These are phyloP conservation scores for Talaromyces liani DNA, from an alignment of 495 filamentous ascomycete genomes.

Conservation along the genomic window DNA sequence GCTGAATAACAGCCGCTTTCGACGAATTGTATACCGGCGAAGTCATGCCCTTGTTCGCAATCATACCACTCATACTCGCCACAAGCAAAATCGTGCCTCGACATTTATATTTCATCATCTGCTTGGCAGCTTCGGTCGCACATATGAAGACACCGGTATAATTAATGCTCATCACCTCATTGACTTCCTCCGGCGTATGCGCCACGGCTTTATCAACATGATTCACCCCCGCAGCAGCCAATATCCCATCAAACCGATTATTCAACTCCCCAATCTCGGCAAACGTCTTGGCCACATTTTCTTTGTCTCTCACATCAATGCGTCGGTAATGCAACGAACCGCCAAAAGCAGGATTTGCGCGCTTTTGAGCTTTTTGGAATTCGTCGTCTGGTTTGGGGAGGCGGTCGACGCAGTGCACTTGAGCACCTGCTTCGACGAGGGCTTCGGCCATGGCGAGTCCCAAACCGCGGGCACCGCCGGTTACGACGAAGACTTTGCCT, in stretches of 20 bases:
- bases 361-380: slow-evolving; percentile 30
- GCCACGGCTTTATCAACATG: slow-evolving; percentile 56
- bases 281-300: slow-evolving; percentile 37
- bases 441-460: slow-evolving; percentile 62
- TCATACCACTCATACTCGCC: slow-evolving; percentile 64
- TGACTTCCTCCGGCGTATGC: slow-evolving; percentile 48
- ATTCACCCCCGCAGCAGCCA: slow-evolving; percentile 63
- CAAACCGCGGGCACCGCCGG: slow-evolving; percentile 54
- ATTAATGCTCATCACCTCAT: slow-evolving; percentile 50
- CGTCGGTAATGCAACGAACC: slow-evolving; percentile 45
- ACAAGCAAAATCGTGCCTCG: slow-evolving; percentile 59
- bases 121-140: slow-evolving; percentile 55
- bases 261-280: slow-evolving; percentile 37
- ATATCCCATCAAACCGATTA: slow-evolving; percentile 52
- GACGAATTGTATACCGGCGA: slow-evolving; percentile 55
- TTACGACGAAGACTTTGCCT: slow-evolving; percentile 52
- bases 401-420: slow-evolving; percentile 51
- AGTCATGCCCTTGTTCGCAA: slow-evolving; percentile 59
- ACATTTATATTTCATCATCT: slow-evolving; percentile 44
- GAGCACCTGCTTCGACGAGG: slow-evolving; percentile 58
- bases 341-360: slow-evolving; percentile 29
- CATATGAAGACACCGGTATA: slow-evolving; percentile 60
- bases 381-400: slow-evolving; percentile 28
- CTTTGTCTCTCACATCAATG: slow-evolving; percentile 45
- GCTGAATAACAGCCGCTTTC: slow-evolving; percentile 55